Percentiles rank a stretch among this genome's conserved stretches.
Evolutionary conservation across 1,139 yeast species (phyloP).

Genomic region (Taphrina pruni): DNA sequence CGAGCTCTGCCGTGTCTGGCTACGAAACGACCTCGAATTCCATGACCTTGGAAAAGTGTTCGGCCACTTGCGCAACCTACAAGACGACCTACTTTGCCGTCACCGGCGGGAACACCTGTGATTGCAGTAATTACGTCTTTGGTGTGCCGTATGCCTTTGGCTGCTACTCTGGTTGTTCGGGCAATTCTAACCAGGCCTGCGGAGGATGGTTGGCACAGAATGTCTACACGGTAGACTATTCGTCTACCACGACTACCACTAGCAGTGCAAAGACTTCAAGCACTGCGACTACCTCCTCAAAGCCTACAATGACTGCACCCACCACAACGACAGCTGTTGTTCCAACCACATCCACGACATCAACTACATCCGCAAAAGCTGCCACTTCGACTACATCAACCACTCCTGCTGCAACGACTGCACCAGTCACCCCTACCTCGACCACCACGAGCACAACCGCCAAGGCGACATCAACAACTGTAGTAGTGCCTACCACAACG

Average conservation of each 20-base stretch:
- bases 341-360: neutral
- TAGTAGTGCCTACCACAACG: neutral
- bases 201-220: constrained; percentile 1
- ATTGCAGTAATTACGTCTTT: neutral
- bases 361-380: neutral
- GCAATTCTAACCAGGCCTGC: neutral
- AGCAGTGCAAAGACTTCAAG: neutral
- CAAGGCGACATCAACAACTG: neutral
- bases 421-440: neutral
- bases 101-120: constrained; percentile 3
- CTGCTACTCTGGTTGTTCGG: neutral
- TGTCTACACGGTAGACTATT: constrained; percentile 6
- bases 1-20: constrained; percentile 1
- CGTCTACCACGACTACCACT: neutral
- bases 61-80: neutral
- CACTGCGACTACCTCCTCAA: neutral
- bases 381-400: neutral
- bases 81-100: constrained; percentile 1
- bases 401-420: neutral
- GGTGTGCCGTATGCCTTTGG: neutral
- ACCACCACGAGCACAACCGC: neutral
- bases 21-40: neutral
- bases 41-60: constrained; percentile 13
- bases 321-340: neutral
- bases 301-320: neutral